phyloP scores from a whole-genome alignment of 2,329 filamentous ascomycete species.

The Fusarium mexicanum region DNA sequence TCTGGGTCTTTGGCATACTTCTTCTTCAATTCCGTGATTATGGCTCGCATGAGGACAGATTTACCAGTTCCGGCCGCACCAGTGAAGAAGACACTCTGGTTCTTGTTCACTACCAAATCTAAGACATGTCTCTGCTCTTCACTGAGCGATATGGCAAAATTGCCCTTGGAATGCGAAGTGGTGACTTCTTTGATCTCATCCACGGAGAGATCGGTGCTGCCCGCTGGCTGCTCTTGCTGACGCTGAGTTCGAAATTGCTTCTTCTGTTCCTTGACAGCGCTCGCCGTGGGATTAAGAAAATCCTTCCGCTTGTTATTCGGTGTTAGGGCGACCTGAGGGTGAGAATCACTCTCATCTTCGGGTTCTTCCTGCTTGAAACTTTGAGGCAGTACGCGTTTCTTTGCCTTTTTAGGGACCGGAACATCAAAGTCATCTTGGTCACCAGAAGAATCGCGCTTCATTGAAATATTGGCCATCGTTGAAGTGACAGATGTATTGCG shows the following conservation, averaged over 20 bases:
- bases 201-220: constrained; percentile 44
- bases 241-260: constrained; percentile 73
- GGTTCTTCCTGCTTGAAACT: constrained; percentile 50
- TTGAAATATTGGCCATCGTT: constrained; percentile 31
- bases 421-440: constrained; percentile 41
- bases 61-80: constrained; percentile 97
- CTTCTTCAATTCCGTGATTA: constrained; percentile 81
- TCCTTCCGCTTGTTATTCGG: constrained; percentile 43
- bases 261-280: constrained; percentile 70
- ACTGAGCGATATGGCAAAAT: constrained; percentile 75
- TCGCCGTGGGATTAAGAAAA: constrained; percentile 40
- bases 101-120: constrained; percentile 80
- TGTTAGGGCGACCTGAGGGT: constrained; percentile 28
- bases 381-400: constrained; percentile 71
- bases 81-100: constrained; percentile 96
- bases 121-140: constrained; percentile 87
- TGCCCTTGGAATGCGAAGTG: constrained; percentile 44
- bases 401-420: constrained; percentile 53
- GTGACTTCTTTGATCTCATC: constrained; percentile 54
- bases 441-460: constrained; percentile 57
- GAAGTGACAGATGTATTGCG: constrained; percentile 28
- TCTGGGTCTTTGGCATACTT: constrained; percentile 83
- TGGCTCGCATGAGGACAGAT: constrained; percentile 92
- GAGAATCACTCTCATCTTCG: constrained; percentile 48
- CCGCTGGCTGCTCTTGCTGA: constrained; percentile 52